Percentiles rank a stretch among this genome's conserved stretches.
phyloP scores from a whole-genome alignment of 306 rosid genomes.

The Clitoria ternatea region DNA sequence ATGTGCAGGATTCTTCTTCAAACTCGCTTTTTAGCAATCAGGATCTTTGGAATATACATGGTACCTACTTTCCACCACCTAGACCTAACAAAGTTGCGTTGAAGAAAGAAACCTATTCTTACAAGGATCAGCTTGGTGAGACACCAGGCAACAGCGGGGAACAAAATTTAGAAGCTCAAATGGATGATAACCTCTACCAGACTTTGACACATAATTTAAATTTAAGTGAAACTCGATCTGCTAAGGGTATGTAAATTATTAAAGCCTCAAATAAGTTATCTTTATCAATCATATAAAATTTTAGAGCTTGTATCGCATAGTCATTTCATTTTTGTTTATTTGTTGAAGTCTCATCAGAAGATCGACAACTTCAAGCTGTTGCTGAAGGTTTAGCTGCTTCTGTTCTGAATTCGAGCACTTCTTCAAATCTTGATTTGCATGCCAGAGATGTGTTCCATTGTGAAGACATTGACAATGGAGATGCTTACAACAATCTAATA shows the following conservation, averaged over 20 bases:
- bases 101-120: slow-evolving; percentile 44
- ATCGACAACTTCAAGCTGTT: slow-evolving; percentile 90
- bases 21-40: slow-evolving; percentile 88
- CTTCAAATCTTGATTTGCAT: slow-evolving; percentile 46
- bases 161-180: slow-evolving; percentile 36
- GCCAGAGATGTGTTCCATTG: slow-evolving; percentile 36
- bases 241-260: slow-evolving; percentile 44
- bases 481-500: slow-evolving; percentile 33
- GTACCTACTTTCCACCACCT: slow-evolving; percentile 70
- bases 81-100: slow-evolving; percentile 50
- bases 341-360: slow-evolving; percentile 55
- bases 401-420: slow-evolving; percentile 52
- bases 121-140: slow-evolving; percentile 50
- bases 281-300: slow-evolving; percentile 14
- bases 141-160: slow-evolving; percentile 42
- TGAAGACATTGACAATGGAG: slow-evolving; percentile 38
- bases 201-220: slow-evolving; percentile 44
- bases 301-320: neutral
- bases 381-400: slow-evolving; percentile 92
- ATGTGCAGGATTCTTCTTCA: slow-evolving; percentile 57
- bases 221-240: slow-evolving; percentile 45
- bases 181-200: slow-evolving; percentile 49
- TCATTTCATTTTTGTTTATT: slow-evolving; percentile 22
- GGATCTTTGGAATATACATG: slow-evolving; percentile 81
- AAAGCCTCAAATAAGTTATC: neutral